Evolutionary conservation across 352 stramenopile genomes (phyloP), one percentile per base, ranked within the genome.

Genomic region (Globisporangium takayamanum): DNA sequence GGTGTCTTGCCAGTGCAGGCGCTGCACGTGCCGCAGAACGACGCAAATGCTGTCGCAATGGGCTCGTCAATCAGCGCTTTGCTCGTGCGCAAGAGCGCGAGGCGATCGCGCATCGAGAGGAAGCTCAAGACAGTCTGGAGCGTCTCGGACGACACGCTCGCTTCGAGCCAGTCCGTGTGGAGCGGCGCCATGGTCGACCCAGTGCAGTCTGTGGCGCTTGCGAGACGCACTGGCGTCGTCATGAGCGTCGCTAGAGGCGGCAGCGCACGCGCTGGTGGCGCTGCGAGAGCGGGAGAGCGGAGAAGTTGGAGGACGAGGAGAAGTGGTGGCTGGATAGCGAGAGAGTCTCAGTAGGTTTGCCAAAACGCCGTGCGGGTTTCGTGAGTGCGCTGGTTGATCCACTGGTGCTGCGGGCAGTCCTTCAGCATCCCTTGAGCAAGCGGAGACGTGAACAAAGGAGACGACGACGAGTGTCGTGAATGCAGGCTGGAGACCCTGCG

Each of bases 391-490:
- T 90, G 81, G 70, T 73, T 87, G 68, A 95, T 91, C 81, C 82
- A 95, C 83, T 95, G 85, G 69, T 95, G 85, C 78, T 95, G 85
- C 60, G 85, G 85, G 60, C 85, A 95, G 72, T 93, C 75, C 78
- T 93, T 93, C 51, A 95, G 85, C 85, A 95, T 94, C 57, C 41
- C 57, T 57, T 30, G 57, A 39, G 7, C 33, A 39, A 39, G 33
- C 33, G 10, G 7, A 39, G 33, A 39, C 6, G 33, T 39, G 33
- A 5, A 7, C 33, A 39, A 12, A 14, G 10, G 33, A 33, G 28
- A 33, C 28, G 28, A 33, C 33, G 33, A 39, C 33, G 6, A 39
- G 33, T 14, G 33, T 39, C 33, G 33, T 12, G 7, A 3, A 10
- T 5, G 33, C 33, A 39, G 33, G 2, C 6, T 39, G 33, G 7